A percentile compares a stretch with the other conserved stretches of the same genome.
phyloP scores from a whole-genome alignment of 495 filamentous ascomycete genomes.

The Trichoderma erinaceum region DNA sequence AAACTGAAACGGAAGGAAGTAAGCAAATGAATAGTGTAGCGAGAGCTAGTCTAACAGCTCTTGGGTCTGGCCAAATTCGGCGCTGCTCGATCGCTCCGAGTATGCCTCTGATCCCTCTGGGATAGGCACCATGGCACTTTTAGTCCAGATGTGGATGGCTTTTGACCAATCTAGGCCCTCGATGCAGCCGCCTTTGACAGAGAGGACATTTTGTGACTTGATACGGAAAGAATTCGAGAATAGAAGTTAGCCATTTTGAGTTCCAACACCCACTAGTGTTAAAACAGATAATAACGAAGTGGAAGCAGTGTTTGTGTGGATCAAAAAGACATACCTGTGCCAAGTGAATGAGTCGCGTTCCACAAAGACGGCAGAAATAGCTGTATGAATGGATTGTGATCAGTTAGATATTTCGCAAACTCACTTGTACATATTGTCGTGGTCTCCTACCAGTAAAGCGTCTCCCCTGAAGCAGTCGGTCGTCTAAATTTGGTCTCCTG shows the following conservation, averaged over 20 bases:
- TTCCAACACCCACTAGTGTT: neutral
- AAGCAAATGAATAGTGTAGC: neutral
- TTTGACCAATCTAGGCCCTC: conserved; percentile 49
- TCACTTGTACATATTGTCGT: neutral
- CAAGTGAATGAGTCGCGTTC: conserved; percentile 51
- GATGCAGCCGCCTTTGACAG: conserved; percentile 58
- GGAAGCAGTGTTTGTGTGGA: neutral
- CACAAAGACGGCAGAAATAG: conserved; percentile 56
- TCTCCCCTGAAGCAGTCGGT: conserved; percentile 40
- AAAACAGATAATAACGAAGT: neutral
- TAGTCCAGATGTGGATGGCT: conserved; percentile 58
- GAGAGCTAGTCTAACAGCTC: conserved; percentile 9
- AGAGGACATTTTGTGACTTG: conserved; percentile 45
- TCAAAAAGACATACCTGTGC: conserved; percentile 32
- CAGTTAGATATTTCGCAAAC: neutral
- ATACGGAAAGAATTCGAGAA: neutral
- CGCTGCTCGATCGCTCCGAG: conserved; percentile 34
- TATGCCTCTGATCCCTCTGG: conserved; percentile 48
- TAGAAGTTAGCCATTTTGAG: neutral
- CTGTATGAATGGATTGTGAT: conserved; percentile 20
- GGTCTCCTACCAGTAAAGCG: conserved; percentile 39
- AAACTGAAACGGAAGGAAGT: neutral
- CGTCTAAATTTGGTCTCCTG: conserved; percentile 22
- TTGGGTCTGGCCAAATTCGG: neutral
- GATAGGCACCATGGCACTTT: conserved; percentile 56